These are phyloP conservation scores for Xylaria sp. DNA, from an alignment of 2,329 filamentous ascomycete species.

Conservation along the genomic window DNA sequence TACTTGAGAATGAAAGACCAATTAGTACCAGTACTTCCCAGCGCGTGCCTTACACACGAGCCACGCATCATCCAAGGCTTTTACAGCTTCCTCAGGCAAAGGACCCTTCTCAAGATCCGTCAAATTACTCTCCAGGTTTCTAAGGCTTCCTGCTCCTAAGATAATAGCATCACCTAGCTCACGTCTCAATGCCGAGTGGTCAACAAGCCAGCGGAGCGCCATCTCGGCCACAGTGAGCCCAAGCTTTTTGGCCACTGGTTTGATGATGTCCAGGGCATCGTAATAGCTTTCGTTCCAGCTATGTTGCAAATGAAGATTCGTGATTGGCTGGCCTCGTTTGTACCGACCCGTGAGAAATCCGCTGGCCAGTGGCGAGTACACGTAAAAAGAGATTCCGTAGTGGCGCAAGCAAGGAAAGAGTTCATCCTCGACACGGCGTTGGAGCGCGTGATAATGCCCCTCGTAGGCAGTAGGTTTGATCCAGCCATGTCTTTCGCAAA, in stretches of 20 bases:
- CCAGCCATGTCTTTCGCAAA: constrained; percentile 56
- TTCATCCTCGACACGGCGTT: constrained; percentile 55
- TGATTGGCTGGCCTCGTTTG: constrained; percentile 13
- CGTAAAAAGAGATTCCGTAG: constrained; percentile 57
- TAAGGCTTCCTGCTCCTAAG: constrained; percentile 50
- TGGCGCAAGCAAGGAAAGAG: constrained; percentile 57
- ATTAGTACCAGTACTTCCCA: constrained; percentile 16
- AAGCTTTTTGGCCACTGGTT: constrained; percentile 47
- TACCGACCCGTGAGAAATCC: constrained; percentile 34
- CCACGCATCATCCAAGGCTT: constrained; percentile 31
- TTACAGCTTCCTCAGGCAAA: constrained; percentile 46
- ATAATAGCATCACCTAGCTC: constrained; percentile 52
- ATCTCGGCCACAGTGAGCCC: constrained; percentile 53
- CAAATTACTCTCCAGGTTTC: constrained; percentile 53
- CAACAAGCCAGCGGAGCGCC: constrained; percentile 55
- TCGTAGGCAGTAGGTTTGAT: constrained; percentile 59
- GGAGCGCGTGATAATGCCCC: constrained; percentile 60
- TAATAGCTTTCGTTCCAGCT: constrained; percentile 30
- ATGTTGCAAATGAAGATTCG: constrained; percentile 21
- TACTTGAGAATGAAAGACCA: background rate
- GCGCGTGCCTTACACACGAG: constrained; percentile 21
- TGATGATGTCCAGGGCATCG: constrained; percentile 42
- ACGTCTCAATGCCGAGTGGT: constrained; percentile 50
- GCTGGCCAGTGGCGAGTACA: constrained; percentile 50
- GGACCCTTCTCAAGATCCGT: constrained; percentile 53